Percentiles rank a stretch among this genome's conserved stretches.
Evolutionary conservation across 2,329 filamentous ascomycete genomes (phyloP).

Genomic region (Cordyceps tenuipes): DNA sequence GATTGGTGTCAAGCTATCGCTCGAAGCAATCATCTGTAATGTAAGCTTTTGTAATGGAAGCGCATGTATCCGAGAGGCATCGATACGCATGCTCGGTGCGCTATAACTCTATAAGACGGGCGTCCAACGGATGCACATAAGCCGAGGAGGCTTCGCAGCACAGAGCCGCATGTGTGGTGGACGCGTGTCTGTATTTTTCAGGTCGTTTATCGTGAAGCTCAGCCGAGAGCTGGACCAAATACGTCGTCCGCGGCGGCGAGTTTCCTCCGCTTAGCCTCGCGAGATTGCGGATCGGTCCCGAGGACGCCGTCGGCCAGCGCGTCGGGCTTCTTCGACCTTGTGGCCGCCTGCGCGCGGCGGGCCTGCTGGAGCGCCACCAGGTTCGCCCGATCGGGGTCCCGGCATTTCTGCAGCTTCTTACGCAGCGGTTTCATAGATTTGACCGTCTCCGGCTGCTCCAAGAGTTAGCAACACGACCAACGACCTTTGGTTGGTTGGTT

Average conservation of each 20-base stretch:
- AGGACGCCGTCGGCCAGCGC: conserved; percentile 34
- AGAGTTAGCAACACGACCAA: background rate
- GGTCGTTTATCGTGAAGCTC: background rate
- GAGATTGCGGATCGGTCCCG: conserved; percentile 33
- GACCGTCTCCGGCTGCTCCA: conserved; percentile 32
- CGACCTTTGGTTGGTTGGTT: no score
- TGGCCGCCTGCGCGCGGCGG: conserved; percentile 46
- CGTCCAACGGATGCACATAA: background rate
- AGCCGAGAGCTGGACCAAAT: conserved; percentile 35
- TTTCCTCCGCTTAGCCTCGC: conserved; percentile 39
- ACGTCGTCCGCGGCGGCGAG: conserved; percentile 35
- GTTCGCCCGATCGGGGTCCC: conserved; percentile 66
- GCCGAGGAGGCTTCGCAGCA: background rate
- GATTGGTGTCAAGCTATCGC: background rate
- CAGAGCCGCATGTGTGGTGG: background rate
- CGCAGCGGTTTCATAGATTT: conserved; percentile 48
- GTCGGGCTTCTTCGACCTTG: conserved; percentile 29
- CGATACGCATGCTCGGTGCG: no score
- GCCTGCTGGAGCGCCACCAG: conserved; percentile 60
- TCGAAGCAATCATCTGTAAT: background rate
- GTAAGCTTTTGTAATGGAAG: background rate
- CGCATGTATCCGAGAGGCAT: background rate
- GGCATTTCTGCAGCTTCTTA: conserved; percentile 63
- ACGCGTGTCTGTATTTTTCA: background rate
- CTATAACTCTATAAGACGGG: background rate